Evolutionary conservation across 2,329 filamentous ascomycete genomes (phyloP).

Genomic region (Scopulariopsis brevicaulis): DNA sequence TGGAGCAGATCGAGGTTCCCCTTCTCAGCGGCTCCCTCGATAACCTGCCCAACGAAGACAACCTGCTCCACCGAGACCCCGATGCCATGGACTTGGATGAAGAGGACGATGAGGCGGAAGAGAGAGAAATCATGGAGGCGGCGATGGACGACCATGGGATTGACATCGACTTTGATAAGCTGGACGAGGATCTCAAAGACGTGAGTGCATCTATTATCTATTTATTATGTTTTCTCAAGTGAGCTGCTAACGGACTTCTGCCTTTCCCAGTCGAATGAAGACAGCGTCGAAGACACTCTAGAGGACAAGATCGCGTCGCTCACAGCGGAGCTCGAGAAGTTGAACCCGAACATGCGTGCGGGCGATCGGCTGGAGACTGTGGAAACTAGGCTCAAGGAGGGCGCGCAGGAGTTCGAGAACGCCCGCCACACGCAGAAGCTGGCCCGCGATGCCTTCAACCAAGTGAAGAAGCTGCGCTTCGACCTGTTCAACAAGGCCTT

Average conservation of each 20-base stretch:
- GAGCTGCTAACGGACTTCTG: neutral
- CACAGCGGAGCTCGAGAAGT: slow-evolving; percentile 74
- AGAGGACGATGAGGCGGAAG: slow-evolving; percentile 30
- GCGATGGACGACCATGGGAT: slow-evolving; percentile 85
- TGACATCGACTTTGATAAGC: slow-evolving; percentile 69
- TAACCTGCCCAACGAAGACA: slow-evolving; percentile 77
- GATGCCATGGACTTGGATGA: slow-evolving; percentile 90
- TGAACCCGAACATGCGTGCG: slow-evolving; percentile 94
- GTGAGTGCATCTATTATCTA: slow-evolving; percentile 33
- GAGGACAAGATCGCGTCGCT: slow-evolving; percentile 68
- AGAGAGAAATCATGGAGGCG: slow-evolving; percentile 47
- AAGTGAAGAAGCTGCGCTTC: slow-evolving; percentile 69
- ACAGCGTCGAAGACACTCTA: slow-evolving; percentile 62
- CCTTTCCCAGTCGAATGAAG: slow-evolving; percentile 47
- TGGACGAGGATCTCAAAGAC: slow-evolving; percentile 73
- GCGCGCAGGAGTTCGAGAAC: slow-evolving; percentile 82
- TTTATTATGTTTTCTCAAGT: neutral
- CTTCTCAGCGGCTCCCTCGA: slow-evolving; percentile 69
- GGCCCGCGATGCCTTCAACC: slow-evolving; percentile 74
- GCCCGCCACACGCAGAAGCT: slow-evolving; percentile 63
- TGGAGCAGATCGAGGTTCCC: slow-evolving; percentile 86
- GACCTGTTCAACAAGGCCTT: slow-evolving; percentile 95
- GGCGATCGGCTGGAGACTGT: slow-evolving; percentile 84
- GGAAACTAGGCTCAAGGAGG: slow-evolving; percentile 68
- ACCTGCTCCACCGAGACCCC: slow-evolving; percentile 61